Base-by-base conservation (phyloP, 2,329 filamentous ascomycete genomes). In the Fusarium oxysporum region DNA sequence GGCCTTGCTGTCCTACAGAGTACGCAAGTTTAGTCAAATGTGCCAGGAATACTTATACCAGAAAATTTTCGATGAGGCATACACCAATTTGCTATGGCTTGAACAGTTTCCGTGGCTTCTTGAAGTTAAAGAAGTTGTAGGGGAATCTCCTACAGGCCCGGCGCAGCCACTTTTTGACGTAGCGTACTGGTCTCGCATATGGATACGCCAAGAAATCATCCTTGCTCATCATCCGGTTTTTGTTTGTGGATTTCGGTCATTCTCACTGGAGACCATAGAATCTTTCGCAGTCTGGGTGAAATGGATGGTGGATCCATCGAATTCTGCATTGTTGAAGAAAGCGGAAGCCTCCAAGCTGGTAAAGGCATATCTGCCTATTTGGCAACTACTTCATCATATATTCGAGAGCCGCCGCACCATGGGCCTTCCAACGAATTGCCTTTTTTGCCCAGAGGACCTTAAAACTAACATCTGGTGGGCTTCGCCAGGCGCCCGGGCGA, bases 121-220 rank as follows among this genome's bases (percentile, higher is more conserved):
- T 19, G 38, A 47, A 35, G 41, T 47, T 14, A 11, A 30, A 38
- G 35, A 17, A 21, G 3, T 33, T 32, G 28, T 21, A 14, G 13
- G 9, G 48, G 17, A 37, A 41, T n/a, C 33, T 33, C 35, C 16
- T n/a, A 6, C 7, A 9, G 17, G 25, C 19, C 47, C 14, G 25
- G 53, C 30, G 5, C 19, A 28, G 30, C n/a, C 32, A n/a, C 41
- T 57, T 12, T 45, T 57, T 17, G 41, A 47, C 14, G 1, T 41
- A 7, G 19, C 38, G 6, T 68, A 65, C 19, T 68, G 61, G 65
- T 32, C 30, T 8, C 65, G 65, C 6, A 50, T 65, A 10, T 68
- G 65, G 65, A 56, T 65, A 21, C 47, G 57, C 14, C 65, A 68
- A 51, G 65, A 68, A 30, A 33, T 65, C 5, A 53, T 64, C 21